A percentile compares a stretch with the other conserved stretches of the same genome.
Evolutionary conservation across 129 eudicot species (phyloP).

Genomic region (Artemisia tridentata): DNA sequence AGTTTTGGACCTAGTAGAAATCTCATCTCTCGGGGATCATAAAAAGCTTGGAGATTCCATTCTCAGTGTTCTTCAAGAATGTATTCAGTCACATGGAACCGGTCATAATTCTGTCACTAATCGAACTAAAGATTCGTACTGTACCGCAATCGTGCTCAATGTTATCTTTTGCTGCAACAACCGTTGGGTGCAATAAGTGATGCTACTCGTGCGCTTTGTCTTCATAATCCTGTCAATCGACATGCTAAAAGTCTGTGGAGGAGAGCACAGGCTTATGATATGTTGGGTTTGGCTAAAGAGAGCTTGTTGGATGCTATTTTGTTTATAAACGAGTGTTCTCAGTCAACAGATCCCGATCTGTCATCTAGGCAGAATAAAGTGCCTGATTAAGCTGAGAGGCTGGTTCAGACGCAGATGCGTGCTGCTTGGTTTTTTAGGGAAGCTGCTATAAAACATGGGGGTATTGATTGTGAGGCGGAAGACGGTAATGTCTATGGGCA

Average conservation of each 20-base stretch:
- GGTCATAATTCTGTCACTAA: too few relatives aligned
- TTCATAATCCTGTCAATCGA: constrained; percentile 80
- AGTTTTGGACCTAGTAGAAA: too few relatives aligned
- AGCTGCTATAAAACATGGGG: constrained; percentile 81
- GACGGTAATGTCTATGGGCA: constrained; percentile 57
- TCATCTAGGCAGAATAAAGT: constrained; percentile 73
- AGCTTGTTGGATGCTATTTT: constrained; percentile 86
- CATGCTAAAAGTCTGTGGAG: constrained; percentile 96
- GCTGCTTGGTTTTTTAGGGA: constrained; percentile 91
- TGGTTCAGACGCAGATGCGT: constrained; percentile 91
- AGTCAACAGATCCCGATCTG: constrained; percentile 75
- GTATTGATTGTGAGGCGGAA: constrained; percentile 59
- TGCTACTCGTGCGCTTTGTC: constrained; percentile 24
- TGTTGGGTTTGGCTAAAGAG: constrained; percentile 85
- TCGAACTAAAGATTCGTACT: too few relatives aligned
- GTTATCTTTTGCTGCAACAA: too few relatives aligned
- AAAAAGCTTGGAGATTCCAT: too few relatives aligned
- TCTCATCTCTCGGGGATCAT: too few relatives aligned
- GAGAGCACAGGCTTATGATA: constrained; percentile 94
- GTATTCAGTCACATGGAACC: too few relatives aligned
- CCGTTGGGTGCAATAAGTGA: too few relatives aligned
- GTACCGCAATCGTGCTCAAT: too few relatives aligned
- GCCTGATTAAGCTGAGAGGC: constrained; percentile 90
- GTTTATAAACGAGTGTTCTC: constrained; percentile 78
- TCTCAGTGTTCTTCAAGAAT: too few relatives aligned